A percentile compares a stretch with the other conserved stretches of the same genome.
Evolutionary conservation across 345 rosid genomes (phyloP).

Genomic region (Angophora floribunda): DNA sequence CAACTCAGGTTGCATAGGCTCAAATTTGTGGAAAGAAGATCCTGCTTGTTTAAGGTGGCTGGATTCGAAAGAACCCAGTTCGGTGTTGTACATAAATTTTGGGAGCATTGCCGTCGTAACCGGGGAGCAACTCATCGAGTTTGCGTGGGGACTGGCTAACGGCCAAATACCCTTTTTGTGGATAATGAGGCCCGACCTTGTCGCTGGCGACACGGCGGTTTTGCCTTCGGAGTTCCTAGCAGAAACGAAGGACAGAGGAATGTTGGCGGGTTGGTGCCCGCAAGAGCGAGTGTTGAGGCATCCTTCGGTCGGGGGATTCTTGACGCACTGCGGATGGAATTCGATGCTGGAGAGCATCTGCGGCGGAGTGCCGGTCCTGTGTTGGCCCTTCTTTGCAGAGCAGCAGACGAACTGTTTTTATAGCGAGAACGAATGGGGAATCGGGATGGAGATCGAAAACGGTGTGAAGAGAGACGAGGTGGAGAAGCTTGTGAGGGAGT

Average conservation of each 20-base stretch:
- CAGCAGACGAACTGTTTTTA: conserved; percentile 16
- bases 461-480: conserved; percentile 24
- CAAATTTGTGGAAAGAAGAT: conserved; percentile 14
- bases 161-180: conserved; percentile 6
- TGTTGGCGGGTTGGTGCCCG: conserved; percentile 2
- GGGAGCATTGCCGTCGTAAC: conserved; percentile 12
- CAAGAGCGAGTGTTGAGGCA: conserved; percentile 13
- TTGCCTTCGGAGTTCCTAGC: background rate
- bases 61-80: background rate
- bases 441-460: conserved; percentile 31
- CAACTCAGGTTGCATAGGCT: background rate
- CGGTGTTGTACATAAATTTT: conserved; percentile 10
- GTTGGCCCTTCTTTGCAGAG: conserved; percentile 21
- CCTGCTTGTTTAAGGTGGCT: conserved; percentile 7
- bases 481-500: conserved; percentile 14
- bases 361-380: conserved; percentile 7
- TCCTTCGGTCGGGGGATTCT: conserved; percentile 1
- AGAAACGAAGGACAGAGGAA: background rate
- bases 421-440: conserved; percentile 20
- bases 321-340: conserved; percentile 16
- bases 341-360: conserved; percentile 14
- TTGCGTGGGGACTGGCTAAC: conserved; percentile 14
- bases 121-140: conserved; percentile 4
- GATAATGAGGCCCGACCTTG: conserved; percentile 9
- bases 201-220: background rate